phyloP scores from a whole-genome alignment of 257 asterid species.

The Solanum corneliomulleri region DNA sequence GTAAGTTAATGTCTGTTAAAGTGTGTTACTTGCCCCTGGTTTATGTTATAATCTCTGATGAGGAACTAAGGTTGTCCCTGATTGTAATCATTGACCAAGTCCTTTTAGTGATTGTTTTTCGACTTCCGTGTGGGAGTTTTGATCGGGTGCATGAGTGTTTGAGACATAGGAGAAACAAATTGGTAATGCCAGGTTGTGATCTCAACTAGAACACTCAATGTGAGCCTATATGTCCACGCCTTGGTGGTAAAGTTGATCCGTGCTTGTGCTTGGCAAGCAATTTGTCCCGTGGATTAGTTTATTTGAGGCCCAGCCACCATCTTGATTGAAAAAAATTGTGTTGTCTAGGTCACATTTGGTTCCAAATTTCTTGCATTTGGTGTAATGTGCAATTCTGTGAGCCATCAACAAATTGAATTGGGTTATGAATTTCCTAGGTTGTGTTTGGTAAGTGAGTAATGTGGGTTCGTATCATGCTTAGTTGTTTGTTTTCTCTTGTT shows the following conservation, averaged over 20 bases:
- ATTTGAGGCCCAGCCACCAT: neutral
- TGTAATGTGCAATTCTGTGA: neutral
- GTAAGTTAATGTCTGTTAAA: slow-evolving; percentile 3
- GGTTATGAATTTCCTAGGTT: neutral
- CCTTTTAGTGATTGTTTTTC: neutral
- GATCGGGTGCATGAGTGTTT: neutral
- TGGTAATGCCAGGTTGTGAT: neutral
- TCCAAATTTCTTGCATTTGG: neutral
- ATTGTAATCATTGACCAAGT: neutral
- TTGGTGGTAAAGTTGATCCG: neutral
- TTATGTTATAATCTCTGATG: neutral
- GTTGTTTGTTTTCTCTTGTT: neutral
- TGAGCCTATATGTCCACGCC: neutral
- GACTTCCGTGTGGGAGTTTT: neutral
- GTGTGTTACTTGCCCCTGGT: neutral
- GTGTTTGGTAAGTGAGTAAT: neutral
- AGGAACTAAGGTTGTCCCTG: neutral
- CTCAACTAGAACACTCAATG: neutral
- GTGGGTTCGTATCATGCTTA: neutral
- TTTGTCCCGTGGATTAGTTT: neutral
- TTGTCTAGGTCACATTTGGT: neutral
- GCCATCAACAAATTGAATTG: neutral
- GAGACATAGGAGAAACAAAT: neutral
- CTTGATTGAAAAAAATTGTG: neutral
- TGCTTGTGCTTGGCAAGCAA: neutral